These are phyloP conservation scores for Pleurotus platypus DNA, from an alignment of 768 basidiomycete species.

Conservation along the genomic window DNA sequence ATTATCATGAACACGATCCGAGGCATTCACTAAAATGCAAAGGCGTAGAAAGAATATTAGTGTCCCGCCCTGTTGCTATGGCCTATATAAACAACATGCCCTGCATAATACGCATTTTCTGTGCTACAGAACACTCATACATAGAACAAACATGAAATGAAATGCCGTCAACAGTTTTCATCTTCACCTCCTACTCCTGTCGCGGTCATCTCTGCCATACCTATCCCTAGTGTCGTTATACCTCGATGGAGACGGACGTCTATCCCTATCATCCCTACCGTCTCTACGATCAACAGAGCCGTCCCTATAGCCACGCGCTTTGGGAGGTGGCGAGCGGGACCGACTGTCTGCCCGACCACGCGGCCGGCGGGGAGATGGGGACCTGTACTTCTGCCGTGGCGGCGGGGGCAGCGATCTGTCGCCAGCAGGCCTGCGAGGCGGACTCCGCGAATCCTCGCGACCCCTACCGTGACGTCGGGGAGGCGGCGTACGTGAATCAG, in stretches of 20 bases:
- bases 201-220: background rate
- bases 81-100: too few relatives aligned
- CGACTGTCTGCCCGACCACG: conserved; percentile 16
- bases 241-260: background rate
- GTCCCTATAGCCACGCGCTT: conserved; percentile 10
- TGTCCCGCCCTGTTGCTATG: too few relatives aligned
- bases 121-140: too few relatives aligned
- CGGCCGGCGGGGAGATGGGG: conserved; percentile 20
- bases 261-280: background rate
- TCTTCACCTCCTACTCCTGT: background rate
- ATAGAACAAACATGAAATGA: too few relatives aligned
- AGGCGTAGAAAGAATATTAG: too few relatives aligned
- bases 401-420: background rate
- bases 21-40: too few relatives aligned
- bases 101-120: too few relatives aligned
- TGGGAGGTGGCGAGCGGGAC: conserved; percentile 19
- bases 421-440: background rate
- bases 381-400: background rate
- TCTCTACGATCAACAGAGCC: background rate
- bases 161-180: too few relatives aligned
- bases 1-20: too few relatives aligned
- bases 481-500: conserved; percentile 21
- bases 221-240: background rate
- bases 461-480: conserved; percentile 21
- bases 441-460: conserved; percentile 1